Conservation (phyloP, 202 grass and related monocot genomes). For the Brachypodium distachyon region DNA sequence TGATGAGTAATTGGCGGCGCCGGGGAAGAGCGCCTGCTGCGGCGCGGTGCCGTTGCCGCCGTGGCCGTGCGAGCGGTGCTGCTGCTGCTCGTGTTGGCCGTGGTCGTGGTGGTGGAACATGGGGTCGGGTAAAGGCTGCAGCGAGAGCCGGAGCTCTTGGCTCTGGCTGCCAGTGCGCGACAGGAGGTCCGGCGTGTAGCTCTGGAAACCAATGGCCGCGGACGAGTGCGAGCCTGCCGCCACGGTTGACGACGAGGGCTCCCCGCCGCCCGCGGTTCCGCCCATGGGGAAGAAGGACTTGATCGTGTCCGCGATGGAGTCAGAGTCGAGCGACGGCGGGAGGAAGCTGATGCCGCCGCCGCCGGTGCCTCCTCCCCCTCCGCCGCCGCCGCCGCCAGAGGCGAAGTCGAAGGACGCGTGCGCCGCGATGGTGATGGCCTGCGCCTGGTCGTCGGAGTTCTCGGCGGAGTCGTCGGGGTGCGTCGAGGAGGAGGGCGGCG, state of each 20-base stretch:
- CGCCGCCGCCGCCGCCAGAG: neutral
- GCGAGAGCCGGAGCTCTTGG: slow-evolving; percentile 84
- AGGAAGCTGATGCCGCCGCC: slow-evolving; percentile 38
- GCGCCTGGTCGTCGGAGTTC: slow-evolving; percentile 50
- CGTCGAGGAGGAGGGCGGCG: slow-evolving; percentile 24
- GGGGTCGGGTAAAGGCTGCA: slow-evolving; percentile 76
- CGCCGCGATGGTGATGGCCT: slow-evolving; percentile 50
- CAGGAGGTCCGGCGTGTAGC: slow-evolving; percentile 56
- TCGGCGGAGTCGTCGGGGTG: slow-evolving; percentile 33
- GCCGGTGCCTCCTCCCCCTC: neutral
- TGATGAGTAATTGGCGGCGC: slow-evolving; percentile 41
- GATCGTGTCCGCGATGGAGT: slow-evolving; percentile 92
- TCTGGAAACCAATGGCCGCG: slow-evolving; percentile 73
- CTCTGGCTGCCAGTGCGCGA: slow-evolving; percentile 54
- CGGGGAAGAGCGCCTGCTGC: slow-evolving; percentile 44
- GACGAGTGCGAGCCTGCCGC: slow-evolving; percentile 42
- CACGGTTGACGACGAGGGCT: slow-evolving; percentile 41
- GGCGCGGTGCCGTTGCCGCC: slow-evolving; percentile 21
- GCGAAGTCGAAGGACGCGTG: slow-evolving; percentile 46
- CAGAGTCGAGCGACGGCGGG: slow-evolving; percentile 79
- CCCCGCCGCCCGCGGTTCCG: slow-evolving; percentile 31
- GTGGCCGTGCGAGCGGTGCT: slow-evolving; percentile 33
- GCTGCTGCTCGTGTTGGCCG: slow-evolving; percentile 22
- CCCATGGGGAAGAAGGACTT: slow-evolving; percentile 88
- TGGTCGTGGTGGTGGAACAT: slow-evolving; percentile 49